phyloP scores from a whole-genome alignment of 331 rosid genomes.

The Prunus yedoensis region DNA sequence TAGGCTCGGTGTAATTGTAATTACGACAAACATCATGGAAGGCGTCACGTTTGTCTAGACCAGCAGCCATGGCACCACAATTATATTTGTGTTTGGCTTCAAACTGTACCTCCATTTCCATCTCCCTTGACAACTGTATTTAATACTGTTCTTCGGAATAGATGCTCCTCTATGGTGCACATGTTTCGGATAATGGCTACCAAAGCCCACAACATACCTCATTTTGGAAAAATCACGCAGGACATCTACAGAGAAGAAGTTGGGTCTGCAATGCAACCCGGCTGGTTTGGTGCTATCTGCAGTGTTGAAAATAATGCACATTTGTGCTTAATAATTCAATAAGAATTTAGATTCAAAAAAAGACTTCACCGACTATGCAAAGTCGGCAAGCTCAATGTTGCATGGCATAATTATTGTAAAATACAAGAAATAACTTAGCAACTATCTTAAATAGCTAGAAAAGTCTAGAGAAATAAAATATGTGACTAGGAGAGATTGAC shows the following conservation, averaged over 20 bases:
- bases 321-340: too few species aligned
- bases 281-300: conserved; percentile 26
- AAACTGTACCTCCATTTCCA: conserved; percentile 56
- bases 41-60: conserved; percentile 47
- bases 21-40: conserved; percentile 44
- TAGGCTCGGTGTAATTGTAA: conserved; percentile 52
- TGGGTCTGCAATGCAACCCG: conserved; percentile 57
- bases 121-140: conserved; percentile 50
- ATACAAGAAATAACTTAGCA: too few species aligned
- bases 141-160: conserved; percentile 40
- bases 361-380: too few species aligned
- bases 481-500: too few species aligned
- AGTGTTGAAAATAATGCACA: too few species aligned
- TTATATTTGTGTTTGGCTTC: conserved; percentile 47
- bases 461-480: too few species aligned
- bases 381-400: too few species aligned
- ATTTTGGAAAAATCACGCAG: conserved; percentile 52
- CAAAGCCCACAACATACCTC: conserved; percentile 68
- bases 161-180: conserved; percentile 71
- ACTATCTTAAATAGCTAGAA: too few species aligned
- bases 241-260: conserved; percentile 22
- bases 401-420: too few species aligned
- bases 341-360: too few species aligned
- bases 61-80: conserved; percentile 25
- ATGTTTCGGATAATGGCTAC: conserved; percentile 46